These are phyloP conservation scores for Starmerella bacillaris DNA, from an alignment of 805 yeast genomes.

Conservation along the genomic window DNA sequence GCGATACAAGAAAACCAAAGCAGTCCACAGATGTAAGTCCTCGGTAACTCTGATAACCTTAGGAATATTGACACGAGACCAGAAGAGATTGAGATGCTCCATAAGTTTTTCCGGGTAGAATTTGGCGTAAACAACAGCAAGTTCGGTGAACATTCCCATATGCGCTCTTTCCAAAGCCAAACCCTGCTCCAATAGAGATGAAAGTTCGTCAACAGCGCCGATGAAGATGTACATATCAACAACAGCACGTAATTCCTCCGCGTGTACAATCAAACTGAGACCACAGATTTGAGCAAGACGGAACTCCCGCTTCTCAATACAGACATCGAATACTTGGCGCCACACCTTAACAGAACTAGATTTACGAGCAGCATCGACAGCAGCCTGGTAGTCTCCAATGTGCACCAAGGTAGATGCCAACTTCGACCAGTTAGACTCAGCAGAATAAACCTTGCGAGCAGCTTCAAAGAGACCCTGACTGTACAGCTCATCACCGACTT, in stretches of 20 bases:
- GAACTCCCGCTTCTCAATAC: conserved; percentile 87
- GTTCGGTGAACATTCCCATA: conserved; percentile 98
- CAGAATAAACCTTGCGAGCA: conserved; percentile 71
- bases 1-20: conserved; percentile 84
- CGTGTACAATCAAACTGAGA: conserved; percentile 87
- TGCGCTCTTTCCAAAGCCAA: conserved; percentile 95
- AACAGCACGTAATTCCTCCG: conserved; percentile 85
- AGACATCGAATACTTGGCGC: conserved; percentile 94
- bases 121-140: conserved; percentile 78
- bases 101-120: conserved; percentile 77
- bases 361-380: conserved; percentile 97
- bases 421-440: conserved; percentile 84
- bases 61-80: conserved; percentile 97
- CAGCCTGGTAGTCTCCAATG: conserved; percentile 81
- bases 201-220: conserved; percentile 83
- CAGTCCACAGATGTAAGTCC: conserved; percentile 88
- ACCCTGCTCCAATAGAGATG: conserved; percentile 87
- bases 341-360: conserved; percentile 86
- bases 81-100: conserved; percentile 93
- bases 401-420: conserved; percentile 92
- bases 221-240: conserved; percentile 72
- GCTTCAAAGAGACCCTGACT: conserved; percentile 73
- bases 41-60: conserved; percentile 90
- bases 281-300: conserved; percentile 97
- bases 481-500: conserved; percentile 80